These are phyloP conservation scores for Paramarasmius palmivorus DNA, from an alignment of 1,284 basidiomycete genomes.

Conservation along the genomic window DNA sequence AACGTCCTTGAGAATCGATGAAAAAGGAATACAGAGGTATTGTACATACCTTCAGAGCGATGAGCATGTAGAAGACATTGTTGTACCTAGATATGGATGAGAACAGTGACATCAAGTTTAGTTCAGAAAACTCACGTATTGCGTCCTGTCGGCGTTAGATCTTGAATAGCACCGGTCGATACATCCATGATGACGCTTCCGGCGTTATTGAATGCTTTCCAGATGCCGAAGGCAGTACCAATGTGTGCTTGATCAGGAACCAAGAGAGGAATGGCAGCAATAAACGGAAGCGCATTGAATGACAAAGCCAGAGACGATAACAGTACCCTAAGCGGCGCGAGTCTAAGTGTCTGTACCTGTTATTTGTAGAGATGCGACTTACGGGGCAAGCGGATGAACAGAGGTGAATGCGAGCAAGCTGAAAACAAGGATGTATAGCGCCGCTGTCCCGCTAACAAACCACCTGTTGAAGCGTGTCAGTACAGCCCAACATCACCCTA, in stretches of 20 bases:
- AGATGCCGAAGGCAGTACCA: conserved; percentile 13
- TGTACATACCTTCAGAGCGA: neutral
- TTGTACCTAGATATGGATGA: neutral
- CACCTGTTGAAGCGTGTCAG: too few relatives aligned
- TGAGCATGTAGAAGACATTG: conserved; percentile 14
- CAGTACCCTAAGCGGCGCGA: conserved; percentile 6
- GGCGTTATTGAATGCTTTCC: conserved; percentile 15
- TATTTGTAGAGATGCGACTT: neutral
- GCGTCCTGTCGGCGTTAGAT: conserved; percentile 7
- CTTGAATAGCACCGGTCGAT: conserved; percentile 12
- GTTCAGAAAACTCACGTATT: too few relatives aligned
- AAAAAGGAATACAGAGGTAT: too few relatives aligned
- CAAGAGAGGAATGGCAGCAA: conserved; percentile 10
- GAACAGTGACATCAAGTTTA: neutral
- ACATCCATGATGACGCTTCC: conserved; percentile 12
- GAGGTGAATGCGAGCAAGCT: conserved; percentile 7
- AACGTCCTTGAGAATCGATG: too few relatives aligned
- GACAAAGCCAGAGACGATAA: conserved; percentile 9
- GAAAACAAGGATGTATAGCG: conserved; percentile 10
- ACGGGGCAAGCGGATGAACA: conserved; percentile 13
- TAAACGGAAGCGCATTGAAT: conserved; percentile 14
- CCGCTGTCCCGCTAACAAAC: conserved; percentile 9
- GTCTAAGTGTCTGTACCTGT: neutral
- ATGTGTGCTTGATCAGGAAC: conserved; percentile 8
- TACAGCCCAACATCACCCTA: too few relatives aligned